Evolutionary conservation across 306 rosid genomes (phyloP).

Genomic region (Quercus wislizeni): DNA sequence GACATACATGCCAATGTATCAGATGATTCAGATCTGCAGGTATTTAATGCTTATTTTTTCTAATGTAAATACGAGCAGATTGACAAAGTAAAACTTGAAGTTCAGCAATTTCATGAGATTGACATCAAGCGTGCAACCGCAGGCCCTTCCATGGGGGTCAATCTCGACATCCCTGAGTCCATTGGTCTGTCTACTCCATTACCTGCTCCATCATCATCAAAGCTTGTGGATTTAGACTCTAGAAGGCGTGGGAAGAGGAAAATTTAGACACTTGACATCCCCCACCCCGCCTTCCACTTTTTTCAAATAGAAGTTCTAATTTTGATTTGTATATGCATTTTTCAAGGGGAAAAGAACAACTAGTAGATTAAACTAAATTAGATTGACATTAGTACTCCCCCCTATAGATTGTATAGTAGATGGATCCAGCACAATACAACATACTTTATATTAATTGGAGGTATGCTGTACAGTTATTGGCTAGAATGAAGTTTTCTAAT

Average conservation of each 20-base stretch:
- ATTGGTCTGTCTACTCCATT: constrained; percentile 62
- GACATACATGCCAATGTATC: constrained; percentile 4
- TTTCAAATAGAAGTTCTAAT: constrained; percentile 16
- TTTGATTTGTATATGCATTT: constrained; percentile 4
- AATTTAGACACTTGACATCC: constrained; percentile 28
- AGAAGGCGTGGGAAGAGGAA: constrained; percentile 75
- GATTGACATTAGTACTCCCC: neutral
- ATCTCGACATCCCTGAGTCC: constrained; percentile 95
- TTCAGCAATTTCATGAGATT: constrained; percentile 45
- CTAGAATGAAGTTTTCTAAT: neutral
- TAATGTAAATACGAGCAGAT: constrained; percentile 45
- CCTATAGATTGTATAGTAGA: neutral
- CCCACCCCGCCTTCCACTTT: neutral
- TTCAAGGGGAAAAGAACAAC: constrained; percentile 3
- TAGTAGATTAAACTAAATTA: constrained; percentile 11
- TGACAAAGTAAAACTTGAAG: constrained; percentile 55
- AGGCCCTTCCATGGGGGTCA: constrained; percentile 47
- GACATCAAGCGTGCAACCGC: constrained; percentile 57
- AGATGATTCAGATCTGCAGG: neutral
- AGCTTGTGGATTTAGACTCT: constrained; percentile 71
- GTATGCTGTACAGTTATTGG: constrained; percentile 36
- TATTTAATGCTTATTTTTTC: constrained; percentile 12
- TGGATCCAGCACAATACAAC: constrained; percentile 12
- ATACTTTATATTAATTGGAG: constrained; percentile 22
- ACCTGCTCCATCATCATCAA: constrained; percentile 51